Evolutionary conservation across 441 rosid genomes (phyloP).

Genomic region (Croton laevigatus): DNA sequence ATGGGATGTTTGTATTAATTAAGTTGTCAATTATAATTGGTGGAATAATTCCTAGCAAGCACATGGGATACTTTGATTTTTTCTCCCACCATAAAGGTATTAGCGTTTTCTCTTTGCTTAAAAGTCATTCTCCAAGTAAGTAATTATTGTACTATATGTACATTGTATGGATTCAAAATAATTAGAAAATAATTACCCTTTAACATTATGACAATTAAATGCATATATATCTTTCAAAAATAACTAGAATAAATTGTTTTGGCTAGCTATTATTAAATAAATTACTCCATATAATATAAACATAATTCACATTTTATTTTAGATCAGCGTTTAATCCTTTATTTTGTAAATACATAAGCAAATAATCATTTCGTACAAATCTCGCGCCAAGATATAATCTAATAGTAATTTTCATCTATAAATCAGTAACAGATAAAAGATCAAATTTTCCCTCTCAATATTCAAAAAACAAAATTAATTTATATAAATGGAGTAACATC

Average conservation of each 20-base stretch:
- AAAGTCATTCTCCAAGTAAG: not conserved
- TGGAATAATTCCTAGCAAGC: not conserved
- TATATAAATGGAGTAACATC: too few relatives aligned
- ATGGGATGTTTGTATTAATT: not conserved
- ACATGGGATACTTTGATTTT: slow-evolving; percentile 12
- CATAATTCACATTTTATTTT: too few relatives aligned
- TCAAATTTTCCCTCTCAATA: too few relatives aligned
- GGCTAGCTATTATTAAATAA: too few relatives aligned
- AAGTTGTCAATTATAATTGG: not conserved
- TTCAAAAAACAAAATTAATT: too few relatives aligned
- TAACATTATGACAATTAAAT: not conserved
- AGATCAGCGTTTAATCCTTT: not conserved
- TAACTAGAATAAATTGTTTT: not conserved
- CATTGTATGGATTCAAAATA: not conserved
- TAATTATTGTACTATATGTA: not conserved
- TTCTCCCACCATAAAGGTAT: not conserved
- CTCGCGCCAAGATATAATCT: too few relatives aligned
- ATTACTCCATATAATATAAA: too few relatives aligned
- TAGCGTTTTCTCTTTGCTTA: slow-evolving; percentile 8
- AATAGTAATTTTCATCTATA: too few relatives aligned
- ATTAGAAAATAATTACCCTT: not conserved
- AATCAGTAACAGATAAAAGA: too few relatives aligned
- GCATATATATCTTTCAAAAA: not conserved
- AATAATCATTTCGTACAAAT: too few relatives aligned
- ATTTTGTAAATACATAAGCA: not conserved